Conservation (phyloP, 1,139 yeast genomes). For the Protomyces macrosporus region DNA sequence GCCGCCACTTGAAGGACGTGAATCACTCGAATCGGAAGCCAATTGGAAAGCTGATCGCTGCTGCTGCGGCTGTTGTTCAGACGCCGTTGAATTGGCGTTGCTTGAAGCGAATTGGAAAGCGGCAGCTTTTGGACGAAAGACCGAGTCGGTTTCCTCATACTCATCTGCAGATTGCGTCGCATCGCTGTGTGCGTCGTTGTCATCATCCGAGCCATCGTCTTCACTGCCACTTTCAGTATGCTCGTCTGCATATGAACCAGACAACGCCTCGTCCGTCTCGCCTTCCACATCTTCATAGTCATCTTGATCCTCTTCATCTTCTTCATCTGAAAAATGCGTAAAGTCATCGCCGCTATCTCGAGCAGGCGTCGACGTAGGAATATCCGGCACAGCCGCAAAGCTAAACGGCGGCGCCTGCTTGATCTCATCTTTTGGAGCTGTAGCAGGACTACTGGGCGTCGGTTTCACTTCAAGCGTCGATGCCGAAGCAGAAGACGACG, state of each 20-base stretch:
- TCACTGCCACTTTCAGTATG: not conserved
- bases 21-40: not conserved
- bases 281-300: not conserved
- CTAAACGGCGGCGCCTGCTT: slow-evolving; percentile 6
- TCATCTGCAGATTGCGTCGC: not conserved
- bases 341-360: not conserved
- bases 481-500: not conserved
- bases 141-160: not conserved
- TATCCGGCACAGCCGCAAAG: not conserved
- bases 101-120: slow-evolving; percentile 2
- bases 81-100: not conserved
- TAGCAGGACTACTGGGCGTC: not conserved
- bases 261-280: not conserved
- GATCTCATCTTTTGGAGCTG: not conserved
- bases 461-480: not conserved
- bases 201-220: not conserved
- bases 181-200: not conserved
- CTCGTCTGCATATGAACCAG: not conserved
- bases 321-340: not conserved
- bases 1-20: slow-evolving; percentile 1
- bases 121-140: slow-evolving; percentile 3
- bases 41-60: not conserved
- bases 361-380: not conserved
- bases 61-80: not conserved
- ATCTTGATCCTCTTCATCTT: not conserved